A percentile compares a stretch with the other conserved stretches of the same genome.
phyloP scores from a whole-genome alignment of 2,329 filamentous ascomycete species.

The Chrysoporthe cubensis region DNA sequence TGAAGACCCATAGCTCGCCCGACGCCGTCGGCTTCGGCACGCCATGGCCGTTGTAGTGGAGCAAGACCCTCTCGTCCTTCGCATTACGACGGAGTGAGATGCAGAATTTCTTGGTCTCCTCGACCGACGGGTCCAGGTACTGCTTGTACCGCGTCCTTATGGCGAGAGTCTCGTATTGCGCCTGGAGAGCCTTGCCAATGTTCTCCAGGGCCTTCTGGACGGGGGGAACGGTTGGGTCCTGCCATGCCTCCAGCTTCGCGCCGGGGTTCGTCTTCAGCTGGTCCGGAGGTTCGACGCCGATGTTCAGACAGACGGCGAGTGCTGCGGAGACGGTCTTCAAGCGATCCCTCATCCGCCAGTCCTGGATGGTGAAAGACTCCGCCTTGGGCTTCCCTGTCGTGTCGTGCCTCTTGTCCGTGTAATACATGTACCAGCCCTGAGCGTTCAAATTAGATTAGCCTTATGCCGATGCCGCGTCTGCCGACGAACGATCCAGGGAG shows the following conservation, averaged over 20 bases:
- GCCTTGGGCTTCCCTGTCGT: constrained; percentile 86
- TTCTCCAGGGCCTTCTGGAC: constrained; percentile 87
- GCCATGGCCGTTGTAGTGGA: constrained; percentile 98
- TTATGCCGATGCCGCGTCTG: constrained; percentile 18
- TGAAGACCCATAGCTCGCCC: constrained; percentile 99
- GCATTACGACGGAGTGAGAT: constrained; percentile 87
- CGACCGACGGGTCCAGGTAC: constrained; percentile 92
- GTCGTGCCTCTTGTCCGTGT: constrained; percentile 96
- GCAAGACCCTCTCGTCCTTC: constrained; percentile 93
- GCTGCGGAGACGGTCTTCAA: constrained; percentile 96
- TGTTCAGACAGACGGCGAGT: constrained; percentile 92
- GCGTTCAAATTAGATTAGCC: constrained; percentile 29
- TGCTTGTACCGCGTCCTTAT: constrained; percentile 97
- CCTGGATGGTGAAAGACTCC: constrained; percentile 69
- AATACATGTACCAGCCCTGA: constrained; percentile 99
- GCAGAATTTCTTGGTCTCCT: constrained; percentile 97
- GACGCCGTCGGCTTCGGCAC: constrained; percentile 94
- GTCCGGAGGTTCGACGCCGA: constrained; percentile 95
- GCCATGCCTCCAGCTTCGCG: constrained; percentile 95
- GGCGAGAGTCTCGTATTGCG: constrained; percentile 94
- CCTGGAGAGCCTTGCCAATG: constrained; percentile 94
- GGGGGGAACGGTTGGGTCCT: constrained; percentile 82
- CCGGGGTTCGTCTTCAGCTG: constrained; percentile 94
- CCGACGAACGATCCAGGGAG: background rate
- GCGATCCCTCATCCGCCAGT: constrained; percentile 97